These are phyloP conservation scores for Escovopsis sp. DNA, from an alignment of 2,329 filamentous ascomycete species.

Conservation along the genomic window DNA sequence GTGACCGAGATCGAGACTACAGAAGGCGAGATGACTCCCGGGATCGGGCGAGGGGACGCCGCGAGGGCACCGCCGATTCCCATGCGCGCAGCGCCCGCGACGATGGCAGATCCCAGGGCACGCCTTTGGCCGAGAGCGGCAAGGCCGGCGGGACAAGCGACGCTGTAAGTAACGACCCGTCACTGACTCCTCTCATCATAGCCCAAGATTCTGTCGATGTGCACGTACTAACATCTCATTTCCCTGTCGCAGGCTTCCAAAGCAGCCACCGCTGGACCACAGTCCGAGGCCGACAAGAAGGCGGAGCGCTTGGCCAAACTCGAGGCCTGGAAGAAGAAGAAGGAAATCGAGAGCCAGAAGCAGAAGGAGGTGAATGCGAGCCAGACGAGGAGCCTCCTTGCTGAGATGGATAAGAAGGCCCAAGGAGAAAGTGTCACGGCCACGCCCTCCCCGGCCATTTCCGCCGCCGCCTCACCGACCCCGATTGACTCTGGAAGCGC, in stretches of 20 bases:
- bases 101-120: constrained; percentile 40
- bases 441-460: constrained; percentile 34
- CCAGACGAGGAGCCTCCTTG: constrained; percentile 50
- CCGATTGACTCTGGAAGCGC: constrained; percentile 25
- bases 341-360: constrained; percentile 60
- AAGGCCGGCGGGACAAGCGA: constrained; percentile 26
- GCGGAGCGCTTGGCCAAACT: constrained; percentile 67
- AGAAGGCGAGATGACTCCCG: constrained; percentile 62
- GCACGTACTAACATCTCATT: constrained; percentile 11
- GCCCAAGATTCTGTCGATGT: not conserved
- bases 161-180: constrained; percentile 35
- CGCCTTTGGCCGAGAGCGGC: constrained; percentile 31
- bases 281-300: constrained; percentile 57
- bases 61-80: constrained; percentile 58
- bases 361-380: constrained; percentile 51
- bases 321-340: constrained; percentile 86
- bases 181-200: too few species aligned
- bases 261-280: constrained; percentile 26
- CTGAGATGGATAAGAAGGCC: constrained; percentile 59
- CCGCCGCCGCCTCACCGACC: constrained; percentile 35
- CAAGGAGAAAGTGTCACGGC: constrained; percentile 26
- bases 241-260: constrained; percentile 33
- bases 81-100: constrained; percentile 50
- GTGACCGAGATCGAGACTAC: constrained; percentile 40
- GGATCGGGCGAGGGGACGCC: constrained; percentile 46